Evolutionary conservation across 306 rosid genomes (phyloP).

Genomic region (Corylus avellana): DNA sequence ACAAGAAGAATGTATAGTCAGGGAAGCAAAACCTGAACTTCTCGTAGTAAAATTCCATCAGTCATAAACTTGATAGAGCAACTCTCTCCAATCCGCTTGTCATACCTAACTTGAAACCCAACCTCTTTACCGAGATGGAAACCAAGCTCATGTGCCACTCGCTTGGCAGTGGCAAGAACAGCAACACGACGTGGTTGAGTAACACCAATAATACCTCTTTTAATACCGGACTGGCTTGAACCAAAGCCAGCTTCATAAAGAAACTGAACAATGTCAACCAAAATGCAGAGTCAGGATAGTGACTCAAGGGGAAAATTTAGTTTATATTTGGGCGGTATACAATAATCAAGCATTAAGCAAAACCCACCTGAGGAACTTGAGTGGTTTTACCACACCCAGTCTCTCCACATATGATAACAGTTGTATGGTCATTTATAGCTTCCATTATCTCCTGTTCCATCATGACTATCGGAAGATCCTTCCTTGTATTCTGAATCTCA

Average conservation of each 20-base stretch:
- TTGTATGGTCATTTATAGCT: slow-evolving; percentile 70
- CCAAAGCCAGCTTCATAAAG: slow-evolving; percentile 93
- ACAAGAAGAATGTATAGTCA: background rate
- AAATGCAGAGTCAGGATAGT: slow-evolving; percentile 12
- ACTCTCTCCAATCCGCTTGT: slow-evolving; percentile 75
- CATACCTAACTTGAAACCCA: slow-evolving; percentile 93
- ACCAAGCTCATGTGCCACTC: slow-evolving; percentile 91
- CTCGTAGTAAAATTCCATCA: slow-evolving; percentile 91
- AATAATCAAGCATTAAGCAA: slow-evolving; percentile 25
- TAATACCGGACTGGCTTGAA: slow-evolving; percentile 48
- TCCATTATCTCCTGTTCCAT: slow-evolving; percentile 99
- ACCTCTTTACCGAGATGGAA: slow-evolving; percentile 74
- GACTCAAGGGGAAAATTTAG: background rate
- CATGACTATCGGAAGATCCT: slow-evolving; percentile 94
- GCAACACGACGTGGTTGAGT: slow-evolving; percentile 98
- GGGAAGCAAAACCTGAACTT: slow-evolving; percentile 72
- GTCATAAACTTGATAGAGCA: slow-evolving; percentile 96
- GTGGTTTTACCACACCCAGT: slow-evolving; percentile 99
- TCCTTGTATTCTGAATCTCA: slow-evolving; percentile 72
- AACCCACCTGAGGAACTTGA: slow-evolving; percentile 91
- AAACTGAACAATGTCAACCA: slow-evolving; percentile 45
- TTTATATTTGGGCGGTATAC: slow-evolving; percentile 1
- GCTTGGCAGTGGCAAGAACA: slow-evolving; percentile 90
- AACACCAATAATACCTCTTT: slow-evolving; percentile 75
- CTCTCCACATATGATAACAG: slow-evolving; percentile 91